Percentiles rank a stretch among this genome's conserved stretches.
These are phyloP conservation scores for Wickerhamomyces canadensis DNA, from an alignment of 805 yeast genomes.

Conservation along the genomic window DNA sequence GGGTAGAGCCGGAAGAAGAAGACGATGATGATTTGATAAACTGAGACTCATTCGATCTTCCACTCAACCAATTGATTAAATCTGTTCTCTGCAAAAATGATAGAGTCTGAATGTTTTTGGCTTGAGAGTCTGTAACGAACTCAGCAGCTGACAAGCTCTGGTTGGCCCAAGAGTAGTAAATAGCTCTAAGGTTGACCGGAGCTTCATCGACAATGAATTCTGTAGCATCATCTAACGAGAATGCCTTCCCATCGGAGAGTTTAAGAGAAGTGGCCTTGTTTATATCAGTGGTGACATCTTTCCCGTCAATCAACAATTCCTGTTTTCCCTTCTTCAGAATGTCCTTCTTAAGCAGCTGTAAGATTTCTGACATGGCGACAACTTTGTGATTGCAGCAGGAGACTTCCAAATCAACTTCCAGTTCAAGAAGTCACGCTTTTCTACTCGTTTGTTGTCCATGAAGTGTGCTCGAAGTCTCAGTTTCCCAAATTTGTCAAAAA, in stretches of 20 bases:
- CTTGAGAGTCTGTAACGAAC: slow-evolving; percentile 69
- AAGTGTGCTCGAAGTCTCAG: too few species aligned
- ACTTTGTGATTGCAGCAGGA: too few species aligned
- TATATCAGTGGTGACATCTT: slow-evolving; percentile 30
- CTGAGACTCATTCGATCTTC: slow-evolving; percentile 55
- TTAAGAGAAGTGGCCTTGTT: slow-evolving; percentile 27
- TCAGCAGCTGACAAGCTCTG: slow-evolving; percentile 74
- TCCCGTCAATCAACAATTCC: slow-evolving; percentile 18
- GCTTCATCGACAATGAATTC: slow-evolving; percentile 47
- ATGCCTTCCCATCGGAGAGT: slow-evolving; percentile 20
- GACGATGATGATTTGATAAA: slow-evolving; percentile 31
- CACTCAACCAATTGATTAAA: slow-evolving; percentile 74
- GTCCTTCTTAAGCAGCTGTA: slow-evolving; percentile 23
- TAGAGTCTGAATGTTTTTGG: slow-evolving; percentile 58
- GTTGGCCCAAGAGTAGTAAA: slow-evolving; percentile 73
- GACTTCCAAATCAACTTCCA: too few species aligned
- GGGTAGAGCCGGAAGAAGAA: slow-evolving; percentile 5
- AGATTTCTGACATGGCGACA: slow-evolving; percentile 9
- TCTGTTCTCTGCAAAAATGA: slow-evolving; percentile 84
- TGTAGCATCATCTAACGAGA: slow-evolving; percentile 43
- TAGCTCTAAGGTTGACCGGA: slow-evolving; percentile 49
- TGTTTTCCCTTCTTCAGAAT: slow-evolving; percentile 21
- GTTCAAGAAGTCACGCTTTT: too few species aligned
- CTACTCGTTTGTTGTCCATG: too few species aligned
- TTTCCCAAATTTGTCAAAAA: too few species aligned